A percentile compares a stretch with the other conserved stretches of the same genome.
Evolutionary conservation across 192 early-diverging fungal species (phyloP).

Genomic region (Thamnidium elegans): DNA sequence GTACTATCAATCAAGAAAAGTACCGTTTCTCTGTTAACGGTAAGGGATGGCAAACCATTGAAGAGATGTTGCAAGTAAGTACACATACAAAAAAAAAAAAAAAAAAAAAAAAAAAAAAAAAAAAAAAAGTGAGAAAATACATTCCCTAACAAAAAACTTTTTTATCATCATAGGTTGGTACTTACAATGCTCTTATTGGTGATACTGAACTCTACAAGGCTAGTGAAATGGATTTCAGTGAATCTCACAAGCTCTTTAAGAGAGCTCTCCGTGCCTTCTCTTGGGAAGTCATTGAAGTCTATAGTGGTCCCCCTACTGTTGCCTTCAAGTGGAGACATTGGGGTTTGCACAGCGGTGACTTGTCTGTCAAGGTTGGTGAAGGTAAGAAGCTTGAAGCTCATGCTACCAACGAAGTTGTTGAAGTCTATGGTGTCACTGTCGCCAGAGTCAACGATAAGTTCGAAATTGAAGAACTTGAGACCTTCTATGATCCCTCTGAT

Average conservation of each 20-base stretch:
- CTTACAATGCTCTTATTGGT: constrained; percentile 47
- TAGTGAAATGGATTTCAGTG: constrained; percentile 40
- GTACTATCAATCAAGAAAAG: constrained; percentile 41
- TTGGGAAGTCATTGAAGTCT: constrained; percentile 45
- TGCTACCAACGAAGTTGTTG: constrained; percentile 38
- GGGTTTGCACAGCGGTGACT: constrained; percentile 40
- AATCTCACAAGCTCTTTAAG: constrained; percentile 46
- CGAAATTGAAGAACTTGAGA: constrained; percentile 40
- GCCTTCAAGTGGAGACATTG: constrained; percentile 48
- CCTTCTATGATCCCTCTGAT: constrained; percentile 33
- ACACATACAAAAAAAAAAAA: background rate
- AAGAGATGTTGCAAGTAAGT: constrained; percentile 40
- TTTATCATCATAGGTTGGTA: constrained; percentile 30
- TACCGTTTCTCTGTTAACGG: constrained; percentile 47
- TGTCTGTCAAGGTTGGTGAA: constrained; percentile 32
- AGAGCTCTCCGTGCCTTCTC: constrained; percentile 38
- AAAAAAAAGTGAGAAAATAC: background rate
- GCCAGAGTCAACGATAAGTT: constrained; percentile 45
- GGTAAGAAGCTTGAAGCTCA: constrained; percentile 39
- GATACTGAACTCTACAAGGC: constrained; percentile 44
- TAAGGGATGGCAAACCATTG: constrained; percentile 35
- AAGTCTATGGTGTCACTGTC: constrained; percentile 38
- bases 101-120: background rate
- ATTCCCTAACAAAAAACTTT: background rate
- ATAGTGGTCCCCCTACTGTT: constrained; percentile 44